These are phyloP conservation scores for Chaetomiaceae sp. DNA, from an alignment of 2,329 filamentous ascomycete species.

Conservation along the genomic window DNA sequence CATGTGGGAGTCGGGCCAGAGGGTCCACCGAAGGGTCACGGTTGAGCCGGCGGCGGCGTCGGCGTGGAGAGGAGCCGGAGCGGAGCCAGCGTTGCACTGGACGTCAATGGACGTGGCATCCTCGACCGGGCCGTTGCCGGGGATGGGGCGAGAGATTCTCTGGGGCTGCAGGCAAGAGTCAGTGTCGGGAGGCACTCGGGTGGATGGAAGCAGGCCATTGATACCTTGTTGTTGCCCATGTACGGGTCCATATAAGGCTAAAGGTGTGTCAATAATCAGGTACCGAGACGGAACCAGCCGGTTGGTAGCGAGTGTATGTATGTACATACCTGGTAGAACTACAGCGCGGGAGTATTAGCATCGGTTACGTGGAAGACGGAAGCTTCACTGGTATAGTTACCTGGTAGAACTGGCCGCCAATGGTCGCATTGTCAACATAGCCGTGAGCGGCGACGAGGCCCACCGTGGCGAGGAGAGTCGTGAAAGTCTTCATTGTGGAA, in stretches of 20 bases:
- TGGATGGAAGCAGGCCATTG: not conserved
- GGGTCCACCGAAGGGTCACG: slow-evolving; percentile 53
- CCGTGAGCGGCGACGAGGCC: slow-evolving; percentile 46
- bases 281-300: not conserved
- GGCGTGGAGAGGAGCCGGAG: slow-evolving; percentile 51
- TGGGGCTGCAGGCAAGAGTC: slow-evolving; percentile 31
- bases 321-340: slow-evolving; percentile 37
- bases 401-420: slow-evolving; percentile 38
- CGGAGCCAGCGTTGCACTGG: slow-evolving; percentile 49
- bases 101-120: slow-evolving; percentile 50
- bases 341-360: slow-evolving; percentile 12
- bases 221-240: slow-evolving; percentile 25
- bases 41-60: slow-evolving; percentile 49
- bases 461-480: slow-evolving; percentile 32
- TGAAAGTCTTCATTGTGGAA: slow-evolving; percentile 30
- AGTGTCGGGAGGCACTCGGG: not conserved
- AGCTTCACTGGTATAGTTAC: slow-evolving; percentile 21
- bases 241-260: slow-evolving; percentile 42
- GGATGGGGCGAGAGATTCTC: slow-evolving; percentile 54
- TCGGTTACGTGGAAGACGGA: not conserved
- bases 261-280: slow-evolving; percentile 27
- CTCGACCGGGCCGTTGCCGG: slow-evolving; percentile 55
- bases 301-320: slow-evolving; percentile 8
- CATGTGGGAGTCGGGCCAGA: slow-evolving; percentile 47
- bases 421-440: slow-evolving; percentile 43